Percentiles rank a stretch among this genome's conserved stretches.
These are phyloP conservation scores for Dispira simplex DNA, from an alignment of 192 early-diverging fungal species.

Conservation along the genomic window DNA sequence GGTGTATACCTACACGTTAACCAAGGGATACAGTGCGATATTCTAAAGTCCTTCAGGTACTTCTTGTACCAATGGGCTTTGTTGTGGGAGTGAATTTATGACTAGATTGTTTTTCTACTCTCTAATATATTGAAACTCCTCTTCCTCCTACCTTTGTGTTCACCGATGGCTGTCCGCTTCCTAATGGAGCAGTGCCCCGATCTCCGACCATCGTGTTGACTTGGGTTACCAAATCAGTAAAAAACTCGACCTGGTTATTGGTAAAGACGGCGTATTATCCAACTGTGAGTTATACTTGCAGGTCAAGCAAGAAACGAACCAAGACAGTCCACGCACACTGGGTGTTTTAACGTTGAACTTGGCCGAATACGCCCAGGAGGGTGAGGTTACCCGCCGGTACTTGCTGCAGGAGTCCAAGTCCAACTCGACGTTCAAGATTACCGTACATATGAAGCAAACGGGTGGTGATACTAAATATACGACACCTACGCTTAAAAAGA, in stretches of 20 bases:
- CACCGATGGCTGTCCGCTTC: neutral
- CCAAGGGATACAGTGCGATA: too few species aligned
- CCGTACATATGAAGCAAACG: slow-evolving; percentile 16
- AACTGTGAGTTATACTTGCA: slow-evolving; percentile 58
- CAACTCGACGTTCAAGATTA: slow-evolving; percentile 54
- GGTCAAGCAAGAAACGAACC: slow-evolving; percentile 53
- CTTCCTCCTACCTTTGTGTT: too few species aligned
- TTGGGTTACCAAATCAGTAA: slow-evolving; percentile 42
- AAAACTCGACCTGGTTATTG: slow-evolving; percentile 43
- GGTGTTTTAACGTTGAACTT: slow-evolving; percentile 61
- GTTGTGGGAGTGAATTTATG: too few species aligned
- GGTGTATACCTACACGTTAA: too few species aligned
- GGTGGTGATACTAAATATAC: neutral
- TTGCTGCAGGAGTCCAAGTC: slow-evolving; percentile 55
- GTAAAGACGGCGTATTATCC: slow-evolving; percentile 52
- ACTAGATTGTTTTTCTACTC: too few species aligned
- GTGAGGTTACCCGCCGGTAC: slow-evolving; percentile 33
- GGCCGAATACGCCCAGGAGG: slow-evolving; percentile 53
- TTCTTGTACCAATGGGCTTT: too few species aligned
- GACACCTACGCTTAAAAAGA: too few species aligned
- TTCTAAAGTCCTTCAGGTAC: too few species aligned
- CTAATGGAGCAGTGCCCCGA: slow-evolving; percentile 19
- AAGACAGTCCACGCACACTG: slow-evolving; percentile 33
- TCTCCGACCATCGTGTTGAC: slow-evolving; percentile 38
- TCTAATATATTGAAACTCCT: too few species aligned